Conservation (phyloP, 306 rosid species). For the Sophora flavescens region DNA sequence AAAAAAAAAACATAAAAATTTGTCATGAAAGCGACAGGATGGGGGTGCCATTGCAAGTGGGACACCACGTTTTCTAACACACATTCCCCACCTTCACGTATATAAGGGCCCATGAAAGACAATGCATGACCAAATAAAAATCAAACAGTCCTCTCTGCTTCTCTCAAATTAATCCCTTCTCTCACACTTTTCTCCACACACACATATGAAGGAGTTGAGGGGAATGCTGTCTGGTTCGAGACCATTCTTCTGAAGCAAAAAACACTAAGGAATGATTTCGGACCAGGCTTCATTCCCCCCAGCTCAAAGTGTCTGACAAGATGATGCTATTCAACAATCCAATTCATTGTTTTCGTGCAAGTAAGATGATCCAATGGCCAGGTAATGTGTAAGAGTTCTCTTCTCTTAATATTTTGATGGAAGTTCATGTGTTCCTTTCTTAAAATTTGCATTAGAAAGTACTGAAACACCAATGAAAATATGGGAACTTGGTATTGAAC, state of each 20-base stretch:
- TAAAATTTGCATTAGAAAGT: constrained; percentile 9
- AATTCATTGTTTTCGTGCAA: constrained; percentile 15
- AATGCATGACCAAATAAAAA: constrained; percentile 78
- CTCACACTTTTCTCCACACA: constrained; percentile 33
- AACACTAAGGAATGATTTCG: constrained; percentile 67
- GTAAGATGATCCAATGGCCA: constrained; percentile 28
- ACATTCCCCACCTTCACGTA: constrained; percentile 60
- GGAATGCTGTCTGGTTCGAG: constrained; percentile 98
- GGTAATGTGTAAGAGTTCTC: constrained; percentile 46
- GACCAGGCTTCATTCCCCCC: constrained; percentile 99
- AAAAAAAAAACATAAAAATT: constrained; percentile 9
- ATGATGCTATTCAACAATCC: constrained; percentile 7
- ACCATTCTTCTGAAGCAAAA: constrained; percentile 51
- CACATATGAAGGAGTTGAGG: constrained; percentile 68
- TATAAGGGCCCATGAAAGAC: constrained; percentile 75
- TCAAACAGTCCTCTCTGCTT: constrained; percentile 47
- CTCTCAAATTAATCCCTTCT: constrained; percentile 47
- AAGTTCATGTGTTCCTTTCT: constrained; percentile 7
- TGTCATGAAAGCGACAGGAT: constrained; percentile 57
- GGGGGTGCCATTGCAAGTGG: constrained; percentile 59
- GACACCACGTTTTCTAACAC: constrained; percentile 52
- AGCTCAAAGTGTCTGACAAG: constrained; percentile 44
- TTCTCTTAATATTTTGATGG: constrained; percentile 17
- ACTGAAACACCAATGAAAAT: background rate
- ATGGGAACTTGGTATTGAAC: background rate